A percentile compares a stretch with the other conserved stretches of the same genome.
Evolutionary conservation across 2,329 filamentous ascomycete species (phyloP).

Genomic region (Chrysosporium queenslandicum): DNA sequence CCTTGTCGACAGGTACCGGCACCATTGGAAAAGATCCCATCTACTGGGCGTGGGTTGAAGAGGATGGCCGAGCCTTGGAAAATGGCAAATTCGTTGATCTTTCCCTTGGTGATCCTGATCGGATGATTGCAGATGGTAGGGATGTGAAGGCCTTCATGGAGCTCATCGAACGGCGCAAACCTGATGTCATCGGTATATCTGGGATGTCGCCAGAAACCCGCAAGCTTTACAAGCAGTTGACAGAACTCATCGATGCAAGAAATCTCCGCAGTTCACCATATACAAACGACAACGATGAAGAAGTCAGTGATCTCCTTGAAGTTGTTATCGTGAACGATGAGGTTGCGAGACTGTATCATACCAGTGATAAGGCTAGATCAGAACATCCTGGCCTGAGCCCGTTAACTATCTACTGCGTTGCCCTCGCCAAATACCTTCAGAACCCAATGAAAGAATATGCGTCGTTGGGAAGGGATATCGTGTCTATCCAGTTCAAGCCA

Average conservation of each 20-base stretch:
- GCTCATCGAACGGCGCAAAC: constrained; percentile 65
- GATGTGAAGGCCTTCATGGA: constrained; percentile 64
- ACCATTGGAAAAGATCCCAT: constrained; percentile 65
- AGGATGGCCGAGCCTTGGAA: constrained; percentile 80
- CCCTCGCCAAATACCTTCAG: constrained; percentile 81
- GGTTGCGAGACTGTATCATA: constrained; percentile 91
- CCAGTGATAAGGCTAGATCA: constrained; percentile 64
- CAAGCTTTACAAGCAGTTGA: constrained; percentile 70
- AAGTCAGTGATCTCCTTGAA: constrained; percentile 68
- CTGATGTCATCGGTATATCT: constrained; percentile 81
- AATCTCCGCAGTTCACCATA: constrained; percentile 71
- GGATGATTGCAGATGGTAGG: constrained; percentile 55
- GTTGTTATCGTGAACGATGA: constrained; percentile 92
- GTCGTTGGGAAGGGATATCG: constrained; percentile 75
- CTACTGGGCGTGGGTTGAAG: constrained; percentile 86
- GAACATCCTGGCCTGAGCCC: constrained; percentile 75
- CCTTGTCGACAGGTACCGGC: constrained; percentile 76
- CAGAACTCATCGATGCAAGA: constrained; percentile 66
- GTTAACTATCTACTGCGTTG: constrained; percentile 80
- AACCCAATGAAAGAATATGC: constrained; percentile 96
- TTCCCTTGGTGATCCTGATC: constrained; percentile 53
- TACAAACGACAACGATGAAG: constrained; percentile 69
- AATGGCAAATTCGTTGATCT: constrained; percentile 80
- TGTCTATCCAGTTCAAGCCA: constrained; percentile 77
- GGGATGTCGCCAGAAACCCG: constrained; percentile 82